Percentiles rank a stretch among this genome's conserved stretches.
Evolutionary conservation across 2,329 filamentous ascomycete species (phyloP).

Genomic region (Exserohilum rostratum): DNA sequence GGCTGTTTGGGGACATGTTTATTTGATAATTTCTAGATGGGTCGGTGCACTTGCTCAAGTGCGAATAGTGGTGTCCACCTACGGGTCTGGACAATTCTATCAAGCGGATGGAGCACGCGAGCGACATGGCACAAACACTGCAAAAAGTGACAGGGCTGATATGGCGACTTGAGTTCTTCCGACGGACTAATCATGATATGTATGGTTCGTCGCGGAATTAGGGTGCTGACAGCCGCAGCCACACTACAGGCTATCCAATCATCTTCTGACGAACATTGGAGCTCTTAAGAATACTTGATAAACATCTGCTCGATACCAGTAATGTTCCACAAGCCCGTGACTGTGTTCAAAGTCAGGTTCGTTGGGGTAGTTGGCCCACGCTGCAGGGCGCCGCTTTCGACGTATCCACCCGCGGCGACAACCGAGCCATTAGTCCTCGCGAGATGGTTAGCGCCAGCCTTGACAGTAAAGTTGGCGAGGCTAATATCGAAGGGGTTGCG

Average conservation of each 20-base stretch:
- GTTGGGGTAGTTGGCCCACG: constrained; percentile 44
- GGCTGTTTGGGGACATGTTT: neutral
- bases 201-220: neutral
- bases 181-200: neutral
- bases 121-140: neutral
- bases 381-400: constrained; percentile 60
- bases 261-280: neutral
- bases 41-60: neutral
- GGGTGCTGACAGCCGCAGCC: constrained; percentile 1
- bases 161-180: neutral
- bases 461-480: constrained; percentile 72
- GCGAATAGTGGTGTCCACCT: neutral
- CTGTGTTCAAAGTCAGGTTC: constrained; percentile 41
- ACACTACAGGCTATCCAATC: neutral
- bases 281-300: constrained; percentile 36
- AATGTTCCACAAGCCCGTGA: constrained; percentile 38
- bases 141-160: neutral
- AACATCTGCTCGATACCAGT: constrained; percentile 37
- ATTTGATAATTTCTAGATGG: neutral
- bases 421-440: constrained; percentile 43
- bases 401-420: constrained; percentile 52
- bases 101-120: neutral
- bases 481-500: constrained; percentile 68
- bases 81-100: neutral
- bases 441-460: constrained; percentile 64